phyloP scores from a whole-genome alignment of 108 stramenopile genomes.

The Nitzschia sp. region DNA sequence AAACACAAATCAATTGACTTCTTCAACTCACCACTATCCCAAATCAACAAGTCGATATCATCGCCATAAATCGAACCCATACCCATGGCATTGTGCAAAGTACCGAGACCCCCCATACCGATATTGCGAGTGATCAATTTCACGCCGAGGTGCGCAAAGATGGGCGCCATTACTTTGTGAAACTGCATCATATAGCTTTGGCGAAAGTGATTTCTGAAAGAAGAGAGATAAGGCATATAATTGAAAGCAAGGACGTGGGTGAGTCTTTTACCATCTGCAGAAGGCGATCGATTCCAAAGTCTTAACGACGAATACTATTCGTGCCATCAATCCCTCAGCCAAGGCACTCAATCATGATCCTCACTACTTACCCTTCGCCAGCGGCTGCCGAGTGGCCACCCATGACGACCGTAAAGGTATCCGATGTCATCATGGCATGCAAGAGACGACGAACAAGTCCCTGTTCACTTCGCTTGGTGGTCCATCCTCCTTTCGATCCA shows the following conservation, averaged over 20 bases:
- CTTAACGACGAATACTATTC: not conserved
- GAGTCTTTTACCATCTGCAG: no score
- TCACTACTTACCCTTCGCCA: constrained; percentile 35
- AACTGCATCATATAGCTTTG: constrained; percentile 78
- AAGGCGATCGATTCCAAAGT: not conserved
- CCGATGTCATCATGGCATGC: constrained; percentile 87
- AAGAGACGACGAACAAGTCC: constrained; percentile 75
- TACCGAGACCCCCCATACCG: constrained; percentile 63
- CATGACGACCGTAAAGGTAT: constrained; percentile 77
- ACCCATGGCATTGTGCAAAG: constrained; percentile 53
- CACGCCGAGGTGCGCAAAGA: constrained; percentile 75
- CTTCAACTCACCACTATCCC: constrained; percentile 58
- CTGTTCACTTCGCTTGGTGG: constrained; percentile 59
- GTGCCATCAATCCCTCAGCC: not conserved
- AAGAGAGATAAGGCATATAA: not conserved
- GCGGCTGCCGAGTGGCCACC: constrained; percentile 64
- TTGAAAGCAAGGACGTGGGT: not conserved
- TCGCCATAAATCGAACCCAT: constrained; percentile 68
- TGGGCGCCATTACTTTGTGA: constrained; percentile 58
- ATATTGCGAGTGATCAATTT: constrained; percentile 65
- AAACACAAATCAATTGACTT: not conserved
- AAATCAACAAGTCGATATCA: constrained; percentile 73
- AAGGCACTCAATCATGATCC: not conserved
- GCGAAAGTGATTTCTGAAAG: constrained; percentile 67
- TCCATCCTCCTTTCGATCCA: constrained; percentile 72